phyloP scores from a whole-genome alignment of 1,139 yeast species.

The Yamadazyma diddensiae region DNA sequence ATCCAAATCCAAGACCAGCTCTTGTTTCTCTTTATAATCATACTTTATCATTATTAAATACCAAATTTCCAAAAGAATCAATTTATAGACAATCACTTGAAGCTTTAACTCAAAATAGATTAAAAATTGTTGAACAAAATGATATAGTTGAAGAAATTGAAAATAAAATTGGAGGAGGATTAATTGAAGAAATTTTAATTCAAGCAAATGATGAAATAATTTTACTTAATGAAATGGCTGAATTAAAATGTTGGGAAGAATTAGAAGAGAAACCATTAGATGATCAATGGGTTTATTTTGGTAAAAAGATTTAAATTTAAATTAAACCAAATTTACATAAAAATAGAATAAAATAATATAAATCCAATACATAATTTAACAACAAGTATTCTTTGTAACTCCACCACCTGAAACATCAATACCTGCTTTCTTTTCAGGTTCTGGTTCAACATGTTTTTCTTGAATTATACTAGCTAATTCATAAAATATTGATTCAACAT shows the following conservation, averaged over 20 bases:
- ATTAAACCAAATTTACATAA: neutral
- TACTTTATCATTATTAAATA: constrained; percentile 57
- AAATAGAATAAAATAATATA: neutral
- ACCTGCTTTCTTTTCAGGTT: constrained; percentile 25
- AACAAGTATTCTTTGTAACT: constrained; percentile 37
- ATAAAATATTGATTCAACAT: constrained; percentile 89
- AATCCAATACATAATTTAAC: constrained; percentile 19
- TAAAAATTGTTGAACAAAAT: constrained; percentile 60
- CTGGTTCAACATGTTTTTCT: constrained; percentile 59
- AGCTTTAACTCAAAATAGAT: constrained; percentile 67
- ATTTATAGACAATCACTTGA: constrained; percentile 77
- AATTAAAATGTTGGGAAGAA: constrained; percentile 66
- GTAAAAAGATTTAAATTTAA: constrained; percentile 44
- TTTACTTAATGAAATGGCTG: constrained; percentile 66
- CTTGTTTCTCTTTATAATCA: constrained; percentile 67
- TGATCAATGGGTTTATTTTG: constrained; percentile 72
- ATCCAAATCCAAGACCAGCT: constrained; percentile 84
- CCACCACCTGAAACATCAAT: constrained; percentile 41
- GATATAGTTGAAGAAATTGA: constrained; percentile 71
- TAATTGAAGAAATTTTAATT: constrained; percentile 76
- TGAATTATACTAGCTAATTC: constrained; percentile 86
- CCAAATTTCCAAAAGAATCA: constrained; percentile 65
- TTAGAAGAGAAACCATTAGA: constrained; percentile 67
- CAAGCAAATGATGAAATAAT: constrained; percentile 83
- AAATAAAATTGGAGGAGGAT: constrained; percentile 73